A percentile compares a stretch with the other conserved stretches of the same genome.
Evolutionary conservation across 1,284 basidiomycete species (phyloP).

Genomic region (Neolentinus lepideus): DNA sequence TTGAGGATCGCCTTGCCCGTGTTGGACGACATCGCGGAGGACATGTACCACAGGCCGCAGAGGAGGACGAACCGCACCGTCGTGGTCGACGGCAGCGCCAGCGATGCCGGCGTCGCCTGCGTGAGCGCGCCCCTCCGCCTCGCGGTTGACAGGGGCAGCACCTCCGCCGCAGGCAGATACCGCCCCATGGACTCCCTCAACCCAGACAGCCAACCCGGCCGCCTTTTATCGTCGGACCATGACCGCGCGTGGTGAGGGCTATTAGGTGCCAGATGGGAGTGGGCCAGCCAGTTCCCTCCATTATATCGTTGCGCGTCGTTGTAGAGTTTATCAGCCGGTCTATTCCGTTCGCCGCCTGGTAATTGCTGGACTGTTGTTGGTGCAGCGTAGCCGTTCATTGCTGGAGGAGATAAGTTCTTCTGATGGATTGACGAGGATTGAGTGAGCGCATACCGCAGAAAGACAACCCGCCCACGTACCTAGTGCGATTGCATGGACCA

Average conservation of each 20-base stretch:
- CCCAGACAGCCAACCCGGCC: not conserved
- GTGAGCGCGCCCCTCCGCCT: not conserved
- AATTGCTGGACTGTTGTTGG: not conserved
- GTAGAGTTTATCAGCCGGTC: not conserved
- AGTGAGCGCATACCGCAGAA: not conserved
- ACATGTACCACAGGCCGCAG: constrained; percentile 76
- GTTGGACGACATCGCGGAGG: constrained; percentile 84
- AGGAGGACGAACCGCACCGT: constrained; percentile 50
- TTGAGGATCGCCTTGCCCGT: constrained; percentile 85
- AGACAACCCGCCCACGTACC: not conserved
- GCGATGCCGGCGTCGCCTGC: not conserved
- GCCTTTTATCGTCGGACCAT: constrained; percentile 1
- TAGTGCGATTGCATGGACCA: not conserved
- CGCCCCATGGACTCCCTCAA: not conserved
- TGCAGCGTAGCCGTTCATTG: constrained; percentile 1
- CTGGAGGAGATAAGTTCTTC: not conserved
- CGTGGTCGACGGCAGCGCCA: constrained; percentile 19
- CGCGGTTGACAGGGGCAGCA: not conserved
- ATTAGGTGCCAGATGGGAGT: not conserved
- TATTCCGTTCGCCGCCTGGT: too few species aligned
- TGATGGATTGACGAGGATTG: not conserved
- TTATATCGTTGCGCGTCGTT: not conserved
- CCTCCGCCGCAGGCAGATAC: not conserved
- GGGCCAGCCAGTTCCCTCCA: not conserved
- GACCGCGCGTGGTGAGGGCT: not conserved